Conservation (phyloP, 257 asterid species). For the Rauvolfia tetraphylla region DNA sequence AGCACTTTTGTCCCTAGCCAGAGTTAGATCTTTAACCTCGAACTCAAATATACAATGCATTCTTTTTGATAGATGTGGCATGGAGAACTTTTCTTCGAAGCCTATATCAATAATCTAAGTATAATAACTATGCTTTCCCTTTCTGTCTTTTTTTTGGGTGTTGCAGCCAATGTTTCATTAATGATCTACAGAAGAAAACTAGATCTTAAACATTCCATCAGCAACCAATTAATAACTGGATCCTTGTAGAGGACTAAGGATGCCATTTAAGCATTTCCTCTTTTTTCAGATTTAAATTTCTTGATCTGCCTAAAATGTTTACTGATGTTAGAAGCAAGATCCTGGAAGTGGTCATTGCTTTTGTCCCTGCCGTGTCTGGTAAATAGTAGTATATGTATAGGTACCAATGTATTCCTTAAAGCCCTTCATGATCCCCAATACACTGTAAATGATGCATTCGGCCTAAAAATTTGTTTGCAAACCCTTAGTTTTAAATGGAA, state of each 20-base stretch:
- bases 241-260: neutral
- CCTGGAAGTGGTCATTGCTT: too few species aligned
- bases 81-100: neutral
- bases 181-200: too few species aligned
- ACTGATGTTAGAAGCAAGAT: neutral
- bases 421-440: too few species aligned
- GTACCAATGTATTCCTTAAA: too few species aligned
- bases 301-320: neutral
- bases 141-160: too few species aligned
- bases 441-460: neutral
- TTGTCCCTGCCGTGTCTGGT: too few species aligned
- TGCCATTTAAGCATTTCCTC: too few species aligned
- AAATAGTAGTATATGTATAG: too few species aligned
- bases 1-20: conserved; percentile 78
- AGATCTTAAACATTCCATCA: too few species aligned
- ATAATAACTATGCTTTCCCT: too few species aligned
- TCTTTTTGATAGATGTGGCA: neutral
- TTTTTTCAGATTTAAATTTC: neutral
- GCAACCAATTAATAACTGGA: neutral
- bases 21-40: conserved; percentile 49
- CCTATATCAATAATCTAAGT: too few species aligned
- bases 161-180: too few species aligned
- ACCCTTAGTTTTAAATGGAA: neutral
- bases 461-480: neutral
- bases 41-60: conserved; percentile 10